Conservation (phyloP, 2,329 filamentous ascomycete genomes). For the Venturia carpophila region DNA sequence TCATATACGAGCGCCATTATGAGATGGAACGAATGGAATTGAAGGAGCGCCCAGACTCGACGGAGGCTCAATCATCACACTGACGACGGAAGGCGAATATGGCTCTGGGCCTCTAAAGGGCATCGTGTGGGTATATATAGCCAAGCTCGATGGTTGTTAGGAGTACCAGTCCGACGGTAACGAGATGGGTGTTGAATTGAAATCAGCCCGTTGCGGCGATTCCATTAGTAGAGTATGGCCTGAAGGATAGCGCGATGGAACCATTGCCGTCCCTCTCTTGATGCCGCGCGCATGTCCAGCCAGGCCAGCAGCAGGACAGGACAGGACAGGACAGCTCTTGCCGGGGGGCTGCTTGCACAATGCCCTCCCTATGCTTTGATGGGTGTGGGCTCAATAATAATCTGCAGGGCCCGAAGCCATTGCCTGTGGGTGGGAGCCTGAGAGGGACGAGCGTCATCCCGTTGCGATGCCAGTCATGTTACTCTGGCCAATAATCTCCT, state of each 20-base stretch:
- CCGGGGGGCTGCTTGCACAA: conserved; percentile 2
- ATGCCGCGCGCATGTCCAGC: conserved; percentile 15
- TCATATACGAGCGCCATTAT: conserved; percentile 15
- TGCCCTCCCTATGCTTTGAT: background rate
- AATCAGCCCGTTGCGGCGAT: conserved; percentile 18
- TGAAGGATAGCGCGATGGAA: conserved; percentile 14
- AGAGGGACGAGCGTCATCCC: background rate
- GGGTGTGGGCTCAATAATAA: conserved; percentile 11
- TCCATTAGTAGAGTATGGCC: conserved; percentile 15
- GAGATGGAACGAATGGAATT: conserved; percentile 17
- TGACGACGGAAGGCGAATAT: conserved; percentile 4
- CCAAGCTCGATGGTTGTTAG: conserved; percentile 10
- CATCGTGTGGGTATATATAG: conserved; percentile 16
- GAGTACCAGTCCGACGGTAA: conserved; percentile 15
- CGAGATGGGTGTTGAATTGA: conserved; percentile 16
- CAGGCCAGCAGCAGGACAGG: conserved; percentile 10
- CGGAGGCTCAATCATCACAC: conserved; percentile 18
- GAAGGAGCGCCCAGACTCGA: conserved; percentile 15
- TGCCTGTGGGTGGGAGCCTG: background rate
- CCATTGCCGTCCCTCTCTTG: conserved; percentile 8
- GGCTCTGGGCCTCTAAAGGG: background rate
- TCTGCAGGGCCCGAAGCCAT: conserved; percentile 6
- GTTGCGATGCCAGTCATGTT: conserved; percentile 10
- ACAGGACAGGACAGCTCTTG: conserved; percentile 9
- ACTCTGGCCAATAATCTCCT: conserved; percentile 23